Percentiles rank a stretch among this genome's conserved stretches.
phyloP scores from a whole-genome alignment of 2,329 filamentous ascomycete species.

The Phialophora chinensis region DNA sequence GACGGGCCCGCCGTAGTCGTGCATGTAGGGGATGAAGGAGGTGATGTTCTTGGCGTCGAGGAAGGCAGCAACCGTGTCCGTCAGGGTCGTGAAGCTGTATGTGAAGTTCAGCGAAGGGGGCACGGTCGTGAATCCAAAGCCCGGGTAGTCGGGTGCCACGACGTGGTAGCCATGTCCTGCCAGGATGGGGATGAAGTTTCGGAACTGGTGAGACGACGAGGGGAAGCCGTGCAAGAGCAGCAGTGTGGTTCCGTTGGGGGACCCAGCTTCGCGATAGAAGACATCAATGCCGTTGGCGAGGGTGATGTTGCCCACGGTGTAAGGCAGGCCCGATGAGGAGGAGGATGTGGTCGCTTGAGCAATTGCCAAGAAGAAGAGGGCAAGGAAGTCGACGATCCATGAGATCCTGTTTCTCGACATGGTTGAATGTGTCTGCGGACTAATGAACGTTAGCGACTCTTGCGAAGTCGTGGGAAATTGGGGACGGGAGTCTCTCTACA shows the following conservation, averaged over 20 bases:
- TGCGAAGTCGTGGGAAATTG: too few species aligned
- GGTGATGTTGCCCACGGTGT: constrained; percentile 16
- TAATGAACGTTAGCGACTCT: background rate
- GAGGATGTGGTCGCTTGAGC: background rate
- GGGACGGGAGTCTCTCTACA: background rate
- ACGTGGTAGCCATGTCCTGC: constrained; percentile 48
- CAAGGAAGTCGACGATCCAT: constrained; percentile 1
- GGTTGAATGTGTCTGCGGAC: background rate
- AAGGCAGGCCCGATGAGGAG: background rate
- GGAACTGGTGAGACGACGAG: constrained; percentile 53
- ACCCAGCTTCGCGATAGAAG: constrained; percentile 18
- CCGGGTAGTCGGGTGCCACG: constrained; percentile 64
- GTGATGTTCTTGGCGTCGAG: constrained; percentile 53
- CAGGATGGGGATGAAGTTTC: constrained; percentile 54
- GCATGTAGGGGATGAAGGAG: constrained; percentile 63
- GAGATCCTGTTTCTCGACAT: constrained; percentile 4
- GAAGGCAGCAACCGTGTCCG: constrained; percentile 56
- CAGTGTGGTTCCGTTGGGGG: constrained; percentile 42
- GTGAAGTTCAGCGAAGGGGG: constrained; percentile 50
- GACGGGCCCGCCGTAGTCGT: constrained; percentile 66
- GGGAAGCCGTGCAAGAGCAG: constrained; percentile 56
- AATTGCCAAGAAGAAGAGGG: background rate
- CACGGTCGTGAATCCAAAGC: constrained; percentile 63
- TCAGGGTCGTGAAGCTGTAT: constrained; percentile 61
- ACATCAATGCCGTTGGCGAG: constrained; percentile 13